Conservation (phyloP, 345 rosid genomes). For the Dipteronia dyeriana region DNA sequence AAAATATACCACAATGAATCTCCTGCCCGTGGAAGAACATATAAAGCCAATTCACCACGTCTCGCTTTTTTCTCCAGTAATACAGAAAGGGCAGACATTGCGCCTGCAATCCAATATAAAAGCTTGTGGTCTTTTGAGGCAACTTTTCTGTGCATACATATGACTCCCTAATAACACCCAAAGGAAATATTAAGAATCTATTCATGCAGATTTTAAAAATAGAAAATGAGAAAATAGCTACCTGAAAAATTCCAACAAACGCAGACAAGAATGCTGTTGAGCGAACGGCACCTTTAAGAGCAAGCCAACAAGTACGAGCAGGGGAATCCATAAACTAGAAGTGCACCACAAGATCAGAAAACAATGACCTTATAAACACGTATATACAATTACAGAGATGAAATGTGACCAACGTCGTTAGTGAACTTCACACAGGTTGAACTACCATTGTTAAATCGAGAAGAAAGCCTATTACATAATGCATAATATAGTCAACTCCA, state of each 20-base stretch:
- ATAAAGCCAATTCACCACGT: constrained; percentile 93
- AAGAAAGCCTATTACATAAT: not conserved
- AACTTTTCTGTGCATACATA: constrained; percentile 87
- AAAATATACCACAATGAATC: constrained; percentile 96
- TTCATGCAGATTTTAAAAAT: not conserved
- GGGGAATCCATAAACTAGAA: constrained; percentile 90
- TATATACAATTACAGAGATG: constrained; percentile 11
- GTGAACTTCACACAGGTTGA: not conserved
- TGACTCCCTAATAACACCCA: constrained; percentile 63
- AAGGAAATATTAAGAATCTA: constrained; percentile 24
- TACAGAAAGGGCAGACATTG: constrained; percentile 86
- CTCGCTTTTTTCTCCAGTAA: constrained; percentile 90
- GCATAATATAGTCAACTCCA: not conserved
- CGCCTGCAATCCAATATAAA: constrained; percentile 92
- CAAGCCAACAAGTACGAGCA: constrained; percentile 80
- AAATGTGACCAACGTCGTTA: not conserved
- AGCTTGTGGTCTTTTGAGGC: constrained; percentile 92
- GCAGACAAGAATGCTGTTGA: constrained; percentile 96
- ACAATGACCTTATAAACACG: not conserved
- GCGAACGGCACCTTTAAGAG: constrained; percentile 83
- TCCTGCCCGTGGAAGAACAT: constrained; percentile 97
- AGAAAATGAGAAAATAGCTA: constrained; percentile 27
- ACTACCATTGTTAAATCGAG: not conserved
- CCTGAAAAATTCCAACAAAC: constrained; percentile 99
- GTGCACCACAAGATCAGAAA: constrained; percentile 25